Conservation (phyloP, 148 eudicot genomes). For the Agrostemma githago region DNA sequence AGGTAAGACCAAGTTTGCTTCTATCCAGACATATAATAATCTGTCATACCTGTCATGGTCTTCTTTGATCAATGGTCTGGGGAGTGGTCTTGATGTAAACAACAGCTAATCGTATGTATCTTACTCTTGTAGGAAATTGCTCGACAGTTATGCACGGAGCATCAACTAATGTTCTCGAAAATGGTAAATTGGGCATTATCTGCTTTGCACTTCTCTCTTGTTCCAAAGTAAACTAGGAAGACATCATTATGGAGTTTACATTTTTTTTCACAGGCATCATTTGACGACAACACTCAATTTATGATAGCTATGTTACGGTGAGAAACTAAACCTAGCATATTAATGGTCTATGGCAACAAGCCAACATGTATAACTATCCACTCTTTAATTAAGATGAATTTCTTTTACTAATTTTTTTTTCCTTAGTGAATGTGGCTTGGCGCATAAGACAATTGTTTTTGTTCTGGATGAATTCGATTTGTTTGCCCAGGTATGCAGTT, state of each 20-base stretch:
- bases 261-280: conserved; percentile 63
- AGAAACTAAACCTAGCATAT: conserved; percentile 15
- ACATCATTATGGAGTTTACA: conserved; percentile 15
- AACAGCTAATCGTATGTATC: not conserved
- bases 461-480: conserved; percentile 88
- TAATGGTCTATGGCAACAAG: conserved; percentile 3
- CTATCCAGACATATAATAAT: not conserved
- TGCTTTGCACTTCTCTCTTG: conserved; percentile 14
- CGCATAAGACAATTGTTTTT: conserved; percentile 84
- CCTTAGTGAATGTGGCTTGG: conserved; percentile 93
- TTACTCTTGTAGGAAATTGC: conserved; percentile 66
- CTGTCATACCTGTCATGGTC: not conserved
- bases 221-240: conserved; percentile 8
- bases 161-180: conserved; percentile 69
- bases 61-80: not conserved
- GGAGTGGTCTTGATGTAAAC: too few relatives aligned
- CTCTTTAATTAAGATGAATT: not conserved
- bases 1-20: conserved; percentile 40
- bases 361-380: not conserved
- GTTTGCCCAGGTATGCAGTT: conserved; percentile 65
- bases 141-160: conserved; percentile 74
- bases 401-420: conserved; percentile 8
- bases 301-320: conserved; percentile 81
- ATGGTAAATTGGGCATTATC: conserved; percentile 50
- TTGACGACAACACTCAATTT: conserved; percentile 87